These are phyloP conservation scores for Fusarium piperis DNA, from an alignment of 2,329 filamentous ascomycete genomes.

Conservation along the genomic window DNA sequence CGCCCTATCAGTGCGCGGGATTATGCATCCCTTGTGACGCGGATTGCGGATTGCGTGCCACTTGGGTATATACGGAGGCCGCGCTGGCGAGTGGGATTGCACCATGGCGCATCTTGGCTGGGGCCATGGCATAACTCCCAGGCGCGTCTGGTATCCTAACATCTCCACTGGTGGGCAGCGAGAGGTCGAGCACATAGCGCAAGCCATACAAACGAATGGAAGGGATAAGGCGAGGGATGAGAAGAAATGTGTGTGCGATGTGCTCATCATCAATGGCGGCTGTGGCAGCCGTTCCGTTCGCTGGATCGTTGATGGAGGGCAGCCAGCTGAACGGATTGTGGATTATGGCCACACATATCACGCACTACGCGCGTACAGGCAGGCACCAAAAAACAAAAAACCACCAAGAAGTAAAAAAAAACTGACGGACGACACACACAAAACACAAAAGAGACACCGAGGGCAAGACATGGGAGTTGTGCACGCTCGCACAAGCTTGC, in stretches of 20 bases:
- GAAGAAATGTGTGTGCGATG: slow-evolving; percentile 30
- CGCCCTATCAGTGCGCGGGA: slow-evolving; percentile 45
- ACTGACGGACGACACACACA: slow-evolving; percentile 18
- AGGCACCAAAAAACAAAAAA: slow-evolving; percentile 14
- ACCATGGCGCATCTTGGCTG: slow-evolving; percentile 33
- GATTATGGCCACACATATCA: slow-evolving; percentile 26
- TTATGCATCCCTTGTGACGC: slow-evolving; percentile 51
- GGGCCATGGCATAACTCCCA: slow-evolving; percentile 38
- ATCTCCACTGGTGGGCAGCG: slow-evolving; percentile 29
- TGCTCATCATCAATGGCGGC: slow-evolving; percentile 32
- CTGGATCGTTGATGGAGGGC: slow-evolving; percentile 9
- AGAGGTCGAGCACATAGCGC: slow-evolving; percentile 15
- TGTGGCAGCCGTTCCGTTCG: slow-evolving; percentile 32
- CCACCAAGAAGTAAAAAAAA: slow-evolving; percentile 10
- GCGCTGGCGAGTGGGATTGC: slow-evolving; percentile 37
- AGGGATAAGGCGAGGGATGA: slow-evolving; percentile 35
- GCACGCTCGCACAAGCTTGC: slow-evolving; percentile 31
- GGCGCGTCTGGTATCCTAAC: slow-evolving; percentile 37
- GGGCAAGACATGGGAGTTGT: slow-evolving; percentile 29
- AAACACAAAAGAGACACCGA: slow-evolving; percentile 11
- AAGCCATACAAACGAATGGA: slow-evolving; percentile 31
- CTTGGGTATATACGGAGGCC: slow-evolving; percentile 31
- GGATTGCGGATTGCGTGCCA: slow-evolving; percentile 44
- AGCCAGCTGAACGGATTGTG: slow-evolving; percentile 4
- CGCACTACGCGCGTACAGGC: slow-evolving; percentile 28